Evolutionary conservation across 805 yeast genomes (phyloP).

Genomic region (Helenozyma baotianmanensis): DNA sequence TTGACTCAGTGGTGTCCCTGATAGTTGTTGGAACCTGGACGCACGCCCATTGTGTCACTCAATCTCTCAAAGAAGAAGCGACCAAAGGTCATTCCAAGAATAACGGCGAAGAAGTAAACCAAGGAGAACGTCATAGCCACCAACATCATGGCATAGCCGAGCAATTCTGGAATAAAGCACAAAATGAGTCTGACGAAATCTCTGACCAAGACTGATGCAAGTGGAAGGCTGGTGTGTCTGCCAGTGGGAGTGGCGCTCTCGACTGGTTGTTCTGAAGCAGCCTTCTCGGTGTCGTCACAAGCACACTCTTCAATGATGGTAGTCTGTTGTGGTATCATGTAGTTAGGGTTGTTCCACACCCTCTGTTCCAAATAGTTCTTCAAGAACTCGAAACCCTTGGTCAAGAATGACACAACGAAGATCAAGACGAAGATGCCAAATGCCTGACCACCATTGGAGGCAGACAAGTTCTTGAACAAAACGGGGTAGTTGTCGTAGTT

Average conservation of each 20-base stretch:
- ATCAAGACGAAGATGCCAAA: constrained; percentile 69
- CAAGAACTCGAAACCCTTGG: constrained; percentile 56
- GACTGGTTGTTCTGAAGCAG: background rate
- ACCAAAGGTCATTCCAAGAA: constrained; percentile 64
- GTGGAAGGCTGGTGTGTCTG: constrained; percentile 3
- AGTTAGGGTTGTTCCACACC: constrained; percentile 49
- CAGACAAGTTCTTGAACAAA: constrained; percentile 50
- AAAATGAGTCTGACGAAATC: constrained; percentile 54
- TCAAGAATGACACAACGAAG: constrained; percentile 53
- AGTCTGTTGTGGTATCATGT: constrained; percentile 12
- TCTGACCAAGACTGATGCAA: constrained; percentile 26
- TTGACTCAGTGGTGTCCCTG: constrained; percentile 6
- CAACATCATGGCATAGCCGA: constrained; percentile 72
- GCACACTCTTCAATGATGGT: constrained; percentile 17
- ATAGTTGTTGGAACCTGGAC: constrained; percentile 21
- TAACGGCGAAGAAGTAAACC: constrained; percentile 68
- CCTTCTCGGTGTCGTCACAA: constrained; percentile 12
- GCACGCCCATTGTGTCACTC: constrained; percentile 34
- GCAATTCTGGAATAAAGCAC: constrained; percentile 57
- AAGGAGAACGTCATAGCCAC: constrained; percentile 70
- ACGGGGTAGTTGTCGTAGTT: constrained; percentile 55
- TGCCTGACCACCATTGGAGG: constrained; percentile 54
- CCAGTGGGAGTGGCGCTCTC: constrained; percentile 6
- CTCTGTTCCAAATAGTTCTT: constrained; percentile 63
- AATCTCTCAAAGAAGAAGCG: constrained; percentile 66